Evolutionary conservation across 768 basidiomycete genomes (phyloP).

Genomic region (Sutorius australiensis): DNA sequence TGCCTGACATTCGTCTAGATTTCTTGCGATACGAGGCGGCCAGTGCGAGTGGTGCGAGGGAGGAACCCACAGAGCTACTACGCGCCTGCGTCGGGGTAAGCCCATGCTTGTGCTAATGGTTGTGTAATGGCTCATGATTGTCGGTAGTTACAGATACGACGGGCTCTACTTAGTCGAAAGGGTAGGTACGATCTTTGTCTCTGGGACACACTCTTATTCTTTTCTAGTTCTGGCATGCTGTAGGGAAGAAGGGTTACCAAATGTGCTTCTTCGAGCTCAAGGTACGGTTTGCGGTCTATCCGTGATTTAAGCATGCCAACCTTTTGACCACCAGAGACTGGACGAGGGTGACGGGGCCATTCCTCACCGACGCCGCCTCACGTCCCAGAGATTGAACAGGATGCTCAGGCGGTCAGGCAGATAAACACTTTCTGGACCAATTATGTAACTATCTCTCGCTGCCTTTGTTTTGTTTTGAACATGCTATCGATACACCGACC

Average conservation of each 20-base stretch:
- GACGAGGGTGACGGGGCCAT: conserved; percentile 19
- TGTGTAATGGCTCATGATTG: not conserved
- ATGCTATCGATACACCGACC: conserved; percentile 8
- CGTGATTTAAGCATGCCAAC: not conserved
- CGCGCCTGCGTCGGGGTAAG: conserved; percentile 25
- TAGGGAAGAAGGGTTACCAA: conserved; percentile 16
- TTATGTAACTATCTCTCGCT: not conserved
- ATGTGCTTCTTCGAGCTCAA: conserved; percentile 32
- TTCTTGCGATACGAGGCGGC: conserved; percentile 27
- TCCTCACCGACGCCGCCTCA: conserved; percentile 24
- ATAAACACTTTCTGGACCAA: not conserved
- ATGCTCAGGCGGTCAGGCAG: conserved; percentile 8
- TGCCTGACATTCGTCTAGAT: conserved; percentile 18
- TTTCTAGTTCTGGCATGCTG: conserved; percentile 13
- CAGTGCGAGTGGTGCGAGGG: conserved; percentile 40
- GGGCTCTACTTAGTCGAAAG: conserved; percentile 29
- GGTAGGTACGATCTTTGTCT: conserved; percentile 10
- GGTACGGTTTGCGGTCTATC: conserved; percentile 8
- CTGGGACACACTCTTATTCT: conserved; percentile 1
- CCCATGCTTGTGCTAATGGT: not conserved
- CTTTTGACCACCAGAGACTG: conserved; percentile 17
- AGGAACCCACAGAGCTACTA: conserved; percentile 12
- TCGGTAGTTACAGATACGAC: conserved; percentile 30
- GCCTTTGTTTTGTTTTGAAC: not conserved
- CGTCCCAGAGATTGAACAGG: not conserved